Evolutionary conservation across 129 eudicot species (phyloP).

Genomic region (Pulicaria dysenterica): DNA sequence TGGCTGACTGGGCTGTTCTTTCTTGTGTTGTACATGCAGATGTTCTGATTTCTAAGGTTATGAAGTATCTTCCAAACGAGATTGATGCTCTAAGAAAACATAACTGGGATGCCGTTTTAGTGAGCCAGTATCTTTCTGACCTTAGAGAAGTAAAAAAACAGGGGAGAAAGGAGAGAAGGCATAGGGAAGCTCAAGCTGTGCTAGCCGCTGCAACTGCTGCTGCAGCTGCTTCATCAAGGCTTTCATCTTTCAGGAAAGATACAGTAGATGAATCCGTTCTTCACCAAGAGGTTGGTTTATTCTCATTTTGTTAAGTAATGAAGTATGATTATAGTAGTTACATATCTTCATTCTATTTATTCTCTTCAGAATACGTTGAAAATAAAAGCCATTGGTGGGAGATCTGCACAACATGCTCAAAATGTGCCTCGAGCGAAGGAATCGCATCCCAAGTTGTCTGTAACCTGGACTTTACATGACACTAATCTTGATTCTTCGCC

Average conservation of each 20-base stretch:
- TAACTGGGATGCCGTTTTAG: constrained; percentile 87
- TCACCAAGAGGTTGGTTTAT: constrained; percentile 49
- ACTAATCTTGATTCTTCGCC: constrained; percentile 48
- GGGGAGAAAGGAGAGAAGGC: constrained; percentile 90
- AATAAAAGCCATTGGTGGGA: constrained; percentile 50
- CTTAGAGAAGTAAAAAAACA: constrained; percentile 85
- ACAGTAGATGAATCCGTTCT: constrained; percentile 53
- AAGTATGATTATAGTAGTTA: neutral
- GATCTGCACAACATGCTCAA: constrained; percentile 47
- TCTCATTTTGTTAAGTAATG: neutral
- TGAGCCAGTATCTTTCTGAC: constrained; percentile 74
- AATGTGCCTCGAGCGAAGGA: constrained; percentile 61
- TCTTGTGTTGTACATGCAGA: constrained; percentile 47
- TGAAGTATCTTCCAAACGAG: constrained; percentile 65
- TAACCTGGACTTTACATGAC: constrained; percentile 53
- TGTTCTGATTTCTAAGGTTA: constrained; percentile 68
- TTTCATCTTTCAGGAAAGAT: constrained; percentile 90
- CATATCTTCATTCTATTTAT: neutral
- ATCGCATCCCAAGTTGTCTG: constrained; percentile 55
- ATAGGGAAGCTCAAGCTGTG: constrained; percentile 94
- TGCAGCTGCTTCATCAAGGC: constrained; percentile 92
- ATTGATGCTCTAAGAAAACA: constrained; percentile 58
- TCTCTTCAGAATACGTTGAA: constrained; percentile 48
- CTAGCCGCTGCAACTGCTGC: constrained; percentile 99
- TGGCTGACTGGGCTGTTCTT: constrained; percentile 8